A percentile compares a stretch with the other conserved stretches of the same genome.
Conservation (phyloP, 768 basidiomycete genomes). For the Trametes gibbosa region DNA sequence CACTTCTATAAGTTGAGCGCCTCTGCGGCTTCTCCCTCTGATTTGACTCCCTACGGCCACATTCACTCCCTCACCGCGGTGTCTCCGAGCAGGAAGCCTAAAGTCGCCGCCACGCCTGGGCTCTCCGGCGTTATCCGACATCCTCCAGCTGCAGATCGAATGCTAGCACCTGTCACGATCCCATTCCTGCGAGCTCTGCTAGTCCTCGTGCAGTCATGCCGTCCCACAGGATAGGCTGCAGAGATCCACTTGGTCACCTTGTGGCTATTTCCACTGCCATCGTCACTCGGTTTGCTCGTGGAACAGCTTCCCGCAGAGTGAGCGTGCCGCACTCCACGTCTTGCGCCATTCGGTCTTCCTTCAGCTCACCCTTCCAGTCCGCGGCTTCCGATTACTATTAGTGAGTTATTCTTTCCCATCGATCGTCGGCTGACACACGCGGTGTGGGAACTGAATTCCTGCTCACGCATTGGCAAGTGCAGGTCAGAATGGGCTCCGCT, state of each 20-base stretch:
- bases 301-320: constrained; percentile 12
- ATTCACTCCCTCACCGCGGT: background rate
- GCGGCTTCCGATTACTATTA: constrained; percentile 18
- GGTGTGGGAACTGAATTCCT: constrained; percentile 9
- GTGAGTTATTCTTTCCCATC: constrained; percentile 13
- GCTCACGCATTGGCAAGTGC: background rate
- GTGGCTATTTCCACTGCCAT: background rate
- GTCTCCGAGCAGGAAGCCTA: background rate
- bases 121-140: background rate
- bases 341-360: constrained; percentile 16
- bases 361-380: constrained; percentile 11
- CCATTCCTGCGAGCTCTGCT: background rate
- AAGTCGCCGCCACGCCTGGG: background rate
- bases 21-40: background rate
- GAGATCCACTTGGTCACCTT: background rate
- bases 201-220: background rate
- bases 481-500: background rate
- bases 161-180: background rate
- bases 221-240: background rate
- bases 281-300: background rate
- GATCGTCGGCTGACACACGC: constrained; percentile 14
- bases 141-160: background rate
- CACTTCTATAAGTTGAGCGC: background rate
- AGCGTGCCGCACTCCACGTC: constrained; percentile 11
- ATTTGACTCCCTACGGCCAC: constrained; percentile 1